Conservation (phyloP, 345 rosid genomes). For the Acer campestre region DNA sequence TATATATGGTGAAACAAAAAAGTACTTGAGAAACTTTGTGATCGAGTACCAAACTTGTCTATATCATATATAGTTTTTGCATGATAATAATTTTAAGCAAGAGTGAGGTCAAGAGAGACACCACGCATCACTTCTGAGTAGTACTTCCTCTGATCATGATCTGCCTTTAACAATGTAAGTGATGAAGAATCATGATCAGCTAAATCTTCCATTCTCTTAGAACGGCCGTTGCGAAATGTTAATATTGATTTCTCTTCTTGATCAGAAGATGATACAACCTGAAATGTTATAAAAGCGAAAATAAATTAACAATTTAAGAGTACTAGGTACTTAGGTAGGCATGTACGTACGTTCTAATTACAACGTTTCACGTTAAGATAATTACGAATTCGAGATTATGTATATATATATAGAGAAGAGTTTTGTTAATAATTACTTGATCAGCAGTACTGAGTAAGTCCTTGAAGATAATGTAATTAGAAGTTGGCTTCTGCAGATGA, state of each 20-base stretch:
- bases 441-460: constrained; percentile 38
- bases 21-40: no score
- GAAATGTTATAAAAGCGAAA: background rate
- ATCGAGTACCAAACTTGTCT: background rate
- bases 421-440: background rate
- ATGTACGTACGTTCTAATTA: no score
- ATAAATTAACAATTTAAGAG: no score
- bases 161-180: constrained; percentile 18
- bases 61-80: background rate
- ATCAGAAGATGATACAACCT: background rate
- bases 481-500: constrained; percentile 19
- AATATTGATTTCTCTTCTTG: background rate
- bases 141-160: background rate
- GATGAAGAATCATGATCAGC: background rate
- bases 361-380: no score
- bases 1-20: no score
- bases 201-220: constrained; percentile 19
- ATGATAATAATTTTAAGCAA: constrained; percentile 28
- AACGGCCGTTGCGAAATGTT: background rate
- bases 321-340: no score
- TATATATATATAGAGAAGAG: no score
- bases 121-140: constrained; percentile 18
- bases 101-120: constrained; percentile 50
- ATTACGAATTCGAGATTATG: no score
- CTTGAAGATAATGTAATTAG: constrained; percentile 47